Evolutionary conservation across 2,329 filamentous ascomycete genomes (phyloP).

Genomic region (Harringtonia aguacate): DNA sequence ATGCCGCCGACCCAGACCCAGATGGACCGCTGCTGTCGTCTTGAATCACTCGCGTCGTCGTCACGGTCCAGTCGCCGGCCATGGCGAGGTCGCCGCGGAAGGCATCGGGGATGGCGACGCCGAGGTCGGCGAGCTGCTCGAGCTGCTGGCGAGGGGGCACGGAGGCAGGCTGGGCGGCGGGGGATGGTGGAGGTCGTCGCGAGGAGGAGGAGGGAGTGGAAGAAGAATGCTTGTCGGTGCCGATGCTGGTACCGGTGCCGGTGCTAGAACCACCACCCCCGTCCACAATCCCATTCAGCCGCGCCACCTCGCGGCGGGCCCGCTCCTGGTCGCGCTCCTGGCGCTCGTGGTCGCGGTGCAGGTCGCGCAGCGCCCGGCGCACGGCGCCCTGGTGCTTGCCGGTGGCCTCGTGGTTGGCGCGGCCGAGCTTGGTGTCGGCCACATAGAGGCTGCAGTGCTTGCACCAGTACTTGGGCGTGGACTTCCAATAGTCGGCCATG

Average conservation of each 20-base stretch:
- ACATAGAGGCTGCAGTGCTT: constrained; percentile 90
- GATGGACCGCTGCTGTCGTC: constrained; percentile 27
- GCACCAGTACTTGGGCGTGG: constrained; percentile 95
- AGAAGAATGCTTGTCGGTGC: neutral
- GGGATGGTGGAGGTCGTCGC: constrained; percentile 9
- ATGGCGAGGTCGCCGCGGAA: constrained; percentile 74
- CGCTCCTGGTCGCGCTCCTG: constrained; percentile 72
- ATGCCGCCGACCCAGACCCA: too few species aligned
- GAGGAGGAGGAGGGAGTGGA: neutral
- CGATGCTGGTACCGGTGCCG: constrained; percentile 7
- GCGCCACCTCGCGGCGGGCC: constrained; percentile 74
- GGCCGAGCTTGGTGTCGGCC: constrained; percentile 84
- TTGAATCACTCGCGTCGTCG: constrained; percentile 48
- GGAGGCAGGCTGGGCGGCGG: constrained; percentile 25
- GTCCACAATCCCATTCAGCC: constrained; percentile 66
- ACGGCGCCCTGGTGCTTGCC: constrained; percentile 74
- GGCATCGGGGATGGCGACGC: constrained; percentile 71
- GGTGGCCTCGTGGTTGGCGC: constrained; percentile 79
- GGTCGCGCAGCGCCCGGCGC: constrained; percentile 79
- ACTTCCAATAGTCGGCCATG: constrained; percentile 99
- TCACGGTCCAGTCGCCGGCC: constrained; percentile 77
- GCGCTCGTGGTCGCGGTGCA: constrained; percentile 76
- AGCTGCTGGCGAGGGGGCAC: constrained; percentile 66
- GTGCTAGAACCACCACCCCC: too few species aligned
- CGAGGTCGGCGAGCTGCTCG: constrained; percentile 78